phyloP scores from a whole-genome alignment of 306 rosid species.

The Corylus heterophylla region DNA sequence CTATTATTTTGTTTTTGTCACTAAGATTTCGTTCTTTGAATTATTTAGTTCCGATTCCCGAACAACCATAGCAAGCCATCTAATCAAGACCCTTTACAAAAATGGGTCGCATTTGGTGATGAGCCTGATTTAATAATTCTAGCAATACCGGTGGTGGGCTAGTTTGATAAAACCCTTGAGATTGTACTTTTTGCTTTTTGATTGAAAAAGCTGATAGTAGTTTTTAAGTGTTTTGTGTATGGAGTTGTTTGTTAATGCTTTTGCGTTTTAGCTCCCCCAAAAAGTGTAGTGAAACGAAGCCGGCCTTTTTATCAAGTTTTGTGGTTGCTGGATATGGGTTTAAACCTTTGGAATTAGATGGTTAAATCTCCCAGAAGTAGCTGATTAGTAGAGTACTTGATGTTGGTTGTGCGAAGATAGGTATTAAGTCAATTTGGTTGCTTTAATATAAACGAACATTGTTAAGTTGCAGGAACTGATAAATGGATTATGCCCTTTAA shows the following conservation, averaged over 20 bases:
- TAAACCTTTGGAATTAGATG: neutral
- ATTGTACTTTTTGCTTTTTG: too few species aligned
- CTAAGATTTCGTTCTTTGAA: neutral
- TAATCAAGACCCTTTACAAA: neutral
- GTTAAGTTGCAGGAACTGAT: neutral
- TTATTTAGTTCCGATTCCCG: neutral
- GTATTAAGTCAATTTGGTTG: neutral
- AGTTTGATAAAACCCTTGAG: too few species aligned
- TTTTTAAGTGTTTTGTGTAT: too few species aligned
- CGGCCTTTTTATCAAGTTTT: neutral
- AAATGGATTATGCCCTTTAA: neutral
- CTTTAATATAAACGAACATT: neutral
- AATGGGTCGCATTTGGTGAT: neutral
- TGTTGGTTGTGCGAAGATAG: neutral
- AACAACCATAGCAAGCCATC: neutral
- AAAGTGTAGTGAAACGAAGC: too few species aligned
- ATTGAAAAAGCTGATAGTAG: too few species aligned
- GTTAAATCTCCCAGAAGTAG: too few species aligned
- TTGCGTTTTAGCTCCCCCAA: too few species aligned
- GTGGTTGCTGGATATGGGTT: neutral
- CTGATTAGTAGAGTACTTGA: neutral
- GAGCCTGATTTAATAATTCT: neutral
- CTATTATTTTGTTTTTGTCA: neutral
- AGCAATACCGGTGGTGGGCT: neutral
- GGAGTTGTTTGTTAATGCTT: too few species aligned